Conservation (phyloP, 352 stramenopile species). For the Globisporangium solare region DNA sequence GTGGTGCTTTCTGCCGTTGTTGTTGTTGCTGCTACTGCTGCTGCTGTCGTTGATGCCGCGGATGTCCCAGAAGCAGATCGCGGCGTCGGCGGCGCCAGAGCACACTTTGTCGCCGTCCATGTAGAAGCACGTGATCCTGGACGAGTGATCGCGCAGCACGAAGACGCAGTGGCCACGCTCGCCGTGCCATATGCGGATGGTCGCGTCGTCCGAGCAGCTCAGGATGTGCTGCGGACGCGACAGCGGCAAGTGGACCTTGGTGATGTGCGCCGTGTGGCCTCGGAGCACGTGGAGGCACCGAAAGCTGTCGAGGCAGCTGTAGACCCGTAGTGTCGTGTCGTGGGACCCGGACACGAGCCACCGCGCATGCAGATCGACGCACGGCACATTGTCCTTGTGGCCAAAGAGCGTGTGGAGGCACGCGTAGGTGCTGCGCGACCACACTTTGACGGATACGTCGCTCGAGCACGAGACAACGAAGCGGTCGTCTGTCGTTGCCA, state of each 20-base stretch:
- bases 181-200: constrained; percentile 51
- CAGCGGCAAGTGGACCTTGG: constrained; percentile 34
- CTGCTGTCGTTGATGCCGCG: constrained; percentile 5
- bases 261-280: constrained; percentile 58
- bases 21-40: constrained; percentile 8
- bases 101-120: constrained; percentile 27
- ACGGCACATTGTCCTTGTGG: constrained; percentile 60
- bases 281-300: constrained; percentile 31
- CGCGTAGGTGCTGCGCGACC: constrained; percentile 42
- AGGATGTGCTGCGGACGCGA: constrained; percentile 25
- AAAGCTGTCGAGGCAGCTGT: constrained; percentile 33
- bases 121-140: constrained; percentile 48
- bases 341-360: constrained; percentile 74
- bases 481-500: constrained; percentile 45
- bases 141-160: constrained; percentile 37
- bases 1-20: neutral
- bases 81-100: constrained; percentile 51
- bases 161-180: constrained; percentile 35
- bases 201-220: constrained; percentile 60
- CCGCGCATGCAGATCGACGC: constrained; percentile 33
- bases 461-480: constrained; percentile 65
- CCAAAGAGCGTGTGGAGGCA: constrained; percentile 65
- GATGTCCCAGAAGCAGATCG: constrained; percentile 55
- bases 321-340: constrained; percentile 56
- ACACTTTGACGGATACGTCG: constrained; percentile 68